Conservation (phyloP, 495 filamentous ascomycete species). For the Hypomontagnella submonticulosa region DNA sequence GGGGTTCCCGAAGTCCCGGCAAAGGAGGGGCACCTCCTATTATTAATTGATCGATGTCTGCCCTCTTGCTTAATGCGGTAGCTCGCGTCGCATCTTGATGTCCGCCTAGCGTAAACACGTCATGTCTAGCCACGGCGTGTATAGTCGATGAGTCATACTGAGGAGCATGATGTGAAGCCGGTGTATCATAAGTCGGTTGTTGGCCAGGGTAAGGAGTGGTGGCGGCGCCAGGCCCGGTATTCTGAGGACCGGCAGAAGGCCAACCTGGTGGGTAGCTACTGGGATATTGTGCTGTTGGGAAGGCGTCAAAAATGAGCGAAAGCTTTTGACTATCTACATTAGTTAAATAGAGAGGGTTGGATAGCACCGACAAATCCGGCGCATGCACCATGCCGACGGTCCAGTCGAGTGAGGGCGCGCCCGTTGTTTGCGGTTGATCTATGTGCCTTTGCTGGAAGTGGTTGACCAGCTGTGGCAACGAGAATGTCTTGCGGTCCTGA, state of each 20-base stretch:
- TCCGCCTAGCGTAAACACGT: neutral
- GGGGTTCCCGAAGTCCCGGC: constrained; percentile 2
- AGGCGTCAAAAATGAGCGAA: constrained; percentile 65
- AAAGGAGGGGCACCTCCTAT: neutral
- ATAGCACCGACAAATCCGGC: constrained; percentile 63
- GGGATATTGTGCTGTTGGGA: constrained; percentile 56
- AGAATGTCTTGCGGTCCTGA: constrained; percentile 63
- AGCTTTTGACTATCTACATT: constrained; percentile 68
- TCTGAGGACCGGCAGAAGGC: neutral
- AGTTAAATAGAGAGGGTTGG: constrained; percentile 56
- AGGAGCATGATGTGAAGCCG: neutral
- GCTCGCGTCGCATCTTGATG: constrained; percentile 7
- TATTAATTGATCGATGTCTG: neutral
- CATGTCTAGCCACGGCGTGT: neutral
- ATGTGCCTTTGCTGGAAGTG: constrained; percentile 75
- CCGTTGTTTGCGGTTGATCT: constrained; percentile 46
- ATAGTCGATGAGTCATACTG: constrained; percentile 3
- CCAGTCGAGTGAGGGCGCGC: constrained; percentile 65
- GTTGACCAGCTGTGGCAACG: constrained; percentile 69
- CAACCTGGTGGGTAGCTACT: constrained; percentile 9
- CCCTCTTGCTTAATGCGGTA: neutral
- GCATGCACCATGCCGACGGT: constrained; percentile 75
- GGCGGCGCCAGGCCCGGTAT: neutral
- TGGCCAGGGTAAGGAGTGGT: neutral
- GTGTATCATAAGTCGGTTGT: constrained; percentile 5